phyloP scores from a whole-genome alignment of 371 early-diverging fungal genomes.

The Gilbertella persicaria region DNA sequence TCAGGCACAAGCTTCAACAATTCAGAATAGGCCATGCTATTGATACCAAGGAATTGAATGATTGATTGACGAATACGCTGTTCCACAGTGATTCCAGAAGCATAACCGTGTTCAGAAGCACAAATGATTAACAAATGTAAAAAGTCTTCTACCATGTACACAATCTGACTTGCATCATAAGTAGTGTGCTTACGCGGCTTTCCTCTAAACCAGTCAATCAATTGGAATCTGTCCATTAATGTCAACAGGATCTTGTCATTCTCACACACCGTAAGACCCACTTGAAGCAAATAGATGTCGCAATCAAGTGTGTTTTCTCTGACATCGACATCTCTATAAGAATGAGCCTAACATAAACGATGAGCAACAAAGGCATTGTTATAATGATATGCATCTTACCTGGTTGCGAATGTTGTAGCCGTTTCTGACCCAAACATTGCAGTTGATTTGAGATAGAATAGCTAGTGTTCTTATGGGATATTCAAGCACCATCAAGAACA shows the following conservation, averaged over 20 bases:
- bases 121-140: constrained; percentile 81
- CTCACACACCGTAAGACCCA: constrained; percentile 66
- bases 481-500: constrained; percentile 61
- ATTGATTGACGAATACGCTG: constrained; percentile 85
- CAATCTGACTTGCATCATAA: constrained; percentile 70
- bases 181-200: constrained; percentile 36
- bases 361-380: not conserved
- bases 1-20: constrained; percentile 83
- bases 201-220: constrained; percentile 85
- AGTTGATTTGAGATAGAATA: constrained; percentile 86
- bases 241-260: constrained; percentile 74
- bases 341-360: constrained; percentile 60
- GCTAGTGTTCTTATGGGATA: constrained; percentile 75
- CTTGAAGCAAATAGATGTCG: constrained; percentile 83
- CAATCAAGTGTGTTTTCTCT: constrained; percentile 85
- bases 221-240: constrained; percentile 79
- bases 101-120: constrained; percentile 79
- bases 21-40: constrained; percentile 82
- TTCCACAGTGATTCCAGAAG: constrained; percentile 65
- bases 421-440: constrained; percentile 94
- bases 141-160: constrained; percentile 84
- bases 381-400: constrained; percentile 21
- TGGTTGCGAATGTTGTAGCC: constrained; percentile 77
- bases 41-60: constrained; percentile 78
- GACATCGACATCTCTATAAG: constrained; percentile 73